A percentile compares a stretch with the other conserved stretches of the same genome.
phyloP scores from a whole-genome alignment of 2,329 filamentous ascomycete species.

The Beauveria sp. region DNA sequence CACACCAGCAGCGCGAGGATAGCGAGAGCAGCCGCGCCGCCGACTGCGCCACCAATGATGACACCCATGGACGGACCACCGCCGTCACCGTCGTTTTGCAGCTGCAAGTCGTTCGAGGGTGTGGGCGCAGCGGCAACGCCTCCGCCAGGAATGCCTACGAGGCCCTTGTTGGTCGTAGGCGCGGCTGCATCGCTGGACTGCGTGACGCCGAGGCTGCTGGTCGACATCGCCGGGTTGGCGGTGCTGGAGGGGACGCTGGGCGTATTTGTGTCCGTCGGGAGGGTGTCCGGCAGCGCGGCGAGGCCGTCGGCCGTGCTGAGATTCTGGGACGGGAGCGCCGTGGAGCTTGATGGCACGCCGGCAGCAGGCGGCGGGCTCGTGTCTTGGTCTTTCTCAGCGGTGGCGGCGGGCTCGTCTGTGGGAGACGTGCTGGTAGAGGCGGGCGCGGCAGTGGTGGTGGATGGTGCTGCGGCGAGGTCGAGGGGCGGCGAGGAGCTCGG shows the following conservation, averaged over 20 bases:
- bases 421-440: not conserved
- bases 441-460: not conserved
- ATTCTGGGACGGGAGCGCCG: not conserved
- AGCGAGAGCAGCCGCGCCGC: constrained; percentile 34
- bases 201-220: not conserved
- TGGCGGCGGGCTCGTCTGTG: not conserved
- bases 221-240: not conserved
- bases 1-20: constrained; percentile 42
- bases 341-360: not conserved
- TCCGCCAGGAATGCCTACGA: not conserved
- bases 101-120: not conserved
- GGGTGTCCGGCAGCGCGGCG: not conserved
- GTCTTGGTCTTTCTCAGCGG: not conserved
- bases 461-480: not conserved
- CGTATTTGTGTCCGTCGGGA: not conserved
- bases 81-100: not conserved
- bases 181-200: not conserved
- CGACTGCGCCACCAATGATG: constrained; percentile 45
- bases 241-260: not conserved
- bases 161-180: not conserved
- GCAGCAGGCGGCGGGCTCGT: not conserved
- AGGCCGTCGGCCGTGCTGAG: not conserved
- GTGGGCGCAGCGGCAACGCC: not conserved
- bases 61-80: constrained; percentile 22
- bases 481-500: not conserved